Base-by-base conservation (phyloP, 495 filamentous ascomycete species). In the Penicillium simplicissimum region DNA sequence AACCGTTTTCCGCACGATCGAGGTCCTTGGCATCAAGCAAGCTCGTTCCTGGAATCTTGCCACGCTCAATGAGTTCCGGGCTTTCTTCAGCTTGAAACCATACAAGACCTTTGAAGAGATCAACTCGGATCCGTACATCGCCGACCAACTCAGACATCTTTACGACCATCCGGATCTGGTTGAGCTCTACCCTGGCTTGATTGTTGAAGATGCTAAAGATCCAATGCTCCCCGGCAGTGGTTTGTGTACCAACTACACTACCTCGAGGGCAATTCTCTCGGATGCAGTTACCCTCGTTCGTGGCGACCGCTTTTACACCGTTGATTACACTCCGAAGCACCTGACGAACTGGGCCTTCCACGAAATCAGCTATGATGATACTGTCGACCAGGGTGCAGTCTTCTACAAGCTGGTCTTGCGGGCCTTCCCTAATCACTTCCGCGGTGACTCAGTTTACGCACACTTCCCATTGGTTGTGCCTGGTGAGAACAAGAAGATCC, bases 211-310 rank as follows among this genome's bases (percentile, higher is more conserved):
- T 66, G 84, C 87, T 28, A 96, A 96, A 70, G 73, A 82, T 42
- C 79, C 88, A 1, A 86, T 90, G 79, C 73, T 81, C 0, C 91
- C 92, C 4, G 92, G 91, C 53, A 90, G 90, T 51, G 92, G 92
- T 52, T 85, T 96, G 42, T 87, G 87, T 53, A 89, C 91, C 8
- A 88, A 88, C 25, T 96, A 86, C 75, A 96, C 92, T 14, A 88
- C 90, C 52, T 93, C 90, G 2, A 85, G 90, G 61, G 89, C 89
- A 1, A 88, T 97, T 55, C 79, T 97, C 6, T 93, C 90, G 0
- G 93, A 97, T 71, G 93, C 93, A 2, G 89, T 93, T 8, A 86
- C 86, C 38, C 76, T 96, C n/a, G 91, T 96, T 38, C 84, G 93
- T 36, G 90, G 92, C 17, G 93, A 97, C 71, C 82, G 93, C 7